Evolutionary conservation across 73 alveolate species (phyloP), one percentile per base, ranked within the genome.

Genomic region (Tetrahymena elliotti): DNA sequence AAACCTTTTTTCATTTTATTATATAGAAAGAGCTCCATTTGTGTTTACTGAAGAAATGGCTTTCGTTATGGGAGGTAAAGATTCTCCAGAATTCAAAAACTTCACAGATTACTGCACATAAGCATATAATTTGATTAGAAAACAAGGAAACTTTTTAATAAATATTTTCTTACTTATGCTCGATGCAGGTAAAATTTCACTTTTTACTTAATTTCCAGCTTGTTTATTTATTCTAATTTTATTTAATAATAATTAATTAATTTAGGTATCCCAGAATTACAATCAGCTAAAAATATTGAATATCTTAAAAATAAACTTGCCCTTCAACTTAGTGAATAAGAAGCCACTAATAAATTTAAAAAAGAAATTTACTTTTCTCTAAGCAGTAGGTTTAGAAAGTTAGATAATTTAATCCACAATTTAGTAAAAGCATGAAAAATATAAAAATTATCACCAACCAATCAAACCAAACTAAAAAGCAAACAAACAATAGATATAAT

Each of bases 1-100:
- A 68, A 68, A 68, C 6, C 11, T 68, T n/a, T 24, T 68, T 68
- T 27, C 36, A 18, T 68, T 3, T 3, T 18, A 12, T 16, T 98
- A 98, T 6, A 24, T 31, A 68, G 99, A 98, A 96, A 95, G 98
- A 47, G 99, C 98, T 40, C 99, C 99, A 9, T 98, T 98, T 94
- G 99, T 98, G 37, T 98, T 97, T 84, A 94, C 98, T 33, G 93
- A 96, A 68, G 98, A 98, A 96, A 97, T 98, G 98, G 97, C 96
- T 40, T 93, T 95, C 94, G 98, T 98, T 47, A 96, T 98, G 96
- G 98, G 99, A 16, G 98, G 97, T 53, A 96, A 96, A 93, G 94
- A 97, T 38, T 93, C 98, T n/a, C 93, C 93, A 12, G 93, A 93
- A 52, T 97, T 96, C 97, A 53, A 84, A 83, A 96, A 95, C 16